Evolutionary conservation across 257 asterid species (phyloP), one percentile per base, ranked within the genome.

Genomic region (Plectranthus barbatus): DNA sequence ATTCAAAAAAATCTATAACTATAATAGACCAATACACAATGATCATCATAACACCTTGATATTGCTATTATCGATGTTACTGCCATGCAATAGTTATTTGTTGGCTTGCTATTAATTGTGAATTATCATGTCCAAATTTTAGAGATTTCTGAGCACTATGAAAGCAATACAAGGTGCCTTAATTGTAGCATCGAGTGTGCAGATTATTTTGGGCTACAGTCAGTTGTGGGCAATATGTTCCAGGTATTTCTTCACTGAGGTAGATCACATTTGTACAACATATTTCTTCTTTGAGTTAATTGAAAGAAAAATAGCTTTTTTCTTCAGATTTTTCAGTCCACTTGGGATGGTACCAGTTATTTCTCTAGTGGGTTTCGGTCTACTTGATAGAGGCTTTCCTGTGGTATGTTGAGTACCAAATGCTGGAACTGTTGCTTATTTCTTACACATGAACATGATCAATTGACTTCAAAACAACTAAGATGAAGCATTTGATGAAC

Each of bases 171-270:
- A 92, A 74, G 99, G 99, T 46, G 95, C 97, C 18, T 69, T 92
- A 17, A 92, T 92, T 9, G 95, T 92, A 41, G 97, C 99, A 53
- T 92, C 99, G 10, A 92, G 99, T 45, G 87, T 92, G 76, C 97
- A 92, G 86, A 92, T 92, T 60, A 85, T 92, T 60, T 67, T 92
- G 87, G 96, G 97, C 3, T 92, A 79, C 52, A 89, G 99, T 77
- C 99, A 92, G 82, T 86, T 89, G 9, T 92, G 99, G 99, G 97
- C 95, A 68, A 89, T 92, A 54, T 92, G 91, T 77, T 92, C 99
- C 45, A 92, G 97, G 99, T 89, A 71, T 4, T 23, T 12, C 59
- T 69, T 31, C 36, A 17, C 31, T 7, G 3, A 48, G 56, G 54
- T 62, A 17, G 4, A 56, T 8, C 53, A 42, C n/a, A 49, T 19